Conservation (phyloP, 345 rosid genomes). For the Theobroma cacao region DNA sequence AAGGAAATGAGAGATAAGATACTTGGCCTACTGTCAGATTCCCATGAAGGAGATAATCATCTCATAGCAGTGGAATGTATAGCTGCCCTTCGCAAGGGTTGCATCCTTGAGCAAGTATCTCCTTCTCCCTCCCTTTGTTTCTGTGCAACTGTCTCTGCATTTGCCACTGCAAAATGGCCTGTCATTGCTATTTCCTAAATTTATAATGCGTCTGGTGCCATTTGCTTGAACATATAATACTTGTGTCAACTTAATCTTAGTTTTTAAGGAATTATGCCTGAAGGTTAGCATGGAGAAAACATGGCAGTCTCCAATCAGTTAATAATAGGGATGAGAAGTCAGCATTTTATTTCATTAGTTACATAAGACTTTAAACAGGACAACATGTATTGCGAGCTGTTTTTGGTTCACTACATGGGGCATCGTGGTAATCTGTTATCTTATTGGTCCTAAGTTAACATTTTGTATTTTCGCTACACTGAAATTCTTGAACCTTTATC, state of each 20-base stretch:
- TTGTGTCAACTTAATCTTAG: not conserved
- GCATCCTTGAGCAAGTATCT: constrained; percentile 80
- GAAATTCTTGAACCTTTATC: not conserved
- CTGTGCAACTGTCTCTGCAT: not conserved
- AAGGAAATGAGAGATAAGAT: constrained; percentile 57
- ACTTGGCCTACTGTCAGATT: constrained; percentile 41
- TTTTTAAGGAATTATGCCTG: not conserved
- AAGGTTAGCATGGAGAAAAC: not conserved
- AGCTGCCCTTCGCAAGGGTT: constrained; percentile 73
- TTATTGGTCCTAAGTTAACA: not conserved
- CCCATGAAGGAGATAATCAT: constrained; percentile 38
- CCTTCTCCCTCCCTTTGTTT: constrained; percentile 13
- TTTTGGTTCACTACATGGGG: not conserved
- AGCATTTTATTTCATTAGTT: not conserved
- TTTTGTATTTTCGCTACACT: not conserved
- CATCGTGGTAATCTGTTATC: not conserved
- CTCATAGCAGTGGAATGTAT: constrained; percentile 58
- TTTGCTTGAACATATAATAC: not conserved
- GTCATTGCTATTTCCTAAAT: not conserved
- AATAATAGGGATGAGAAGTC: not conserved
- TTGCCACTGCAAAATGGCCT: not conserved
- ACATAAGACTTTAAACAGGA: not conserved
- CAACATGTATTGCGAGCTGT: not conserved
- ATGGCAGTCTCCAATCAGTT: not conserved
- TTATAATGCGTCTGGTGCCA: not conserved